Conservation (phyloP, 192 early-diverging fungal genomes). For the Coemansia sp. region DNA sequence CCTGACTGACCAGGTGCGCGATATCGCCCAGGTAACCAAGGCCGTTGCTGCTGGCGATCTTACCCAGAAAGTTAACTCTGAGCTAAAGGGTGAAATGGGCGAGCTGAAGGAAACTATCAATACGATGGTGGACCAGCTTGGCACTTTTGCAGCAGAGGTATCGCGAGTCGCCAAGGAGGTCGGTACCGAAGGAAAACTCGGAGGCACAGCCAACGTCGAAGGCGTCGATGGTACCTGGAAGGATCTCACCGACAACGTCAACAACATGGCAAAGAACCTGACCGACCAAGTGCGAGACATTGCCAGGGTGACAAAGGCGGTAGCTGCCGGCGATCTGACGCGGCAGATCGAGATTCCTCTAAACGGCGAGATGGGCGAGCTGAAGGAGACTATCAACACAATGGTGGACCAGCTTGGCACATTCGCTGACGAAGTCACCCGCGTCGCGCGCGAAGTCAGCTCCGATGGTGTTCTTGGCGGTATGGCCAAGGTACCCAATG, state of each 20-base stretch:
- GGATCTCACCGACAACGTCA: conserved; percentile 56
- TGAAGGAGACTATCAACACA: conserved; percentile 62
- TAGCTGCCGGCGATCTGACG: conserved; percentile 60
- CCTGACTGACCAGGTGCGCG: conserved; percentile 59
- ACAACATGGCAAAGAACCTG: conserved; percentile 59
- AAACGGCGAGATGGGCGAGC: conserved; percentile 62
- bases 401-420: conserved; percentile 61
- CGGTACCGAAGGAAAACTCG: conserved; percentile 64
- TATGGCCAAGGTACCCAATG: conserved; percentile 57
- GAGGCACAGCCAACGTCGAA: conserved; percentile 62
- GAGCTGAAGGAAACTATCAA: conserved; percentile 65
- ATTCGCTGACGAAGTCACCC: conserved; percentile 63
- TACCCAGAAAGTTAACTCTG: conserved; percentile 11
- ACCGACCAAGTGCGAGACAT: conserved; percentile 59
- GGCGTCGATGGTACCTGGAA: conserved; percentile 65
- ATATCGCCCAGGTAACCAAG: conserved; percentile 58
- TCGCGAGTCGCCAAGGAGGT: conserved; percentile 69
- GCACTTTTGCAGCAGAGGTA: conserved; percentile 57
- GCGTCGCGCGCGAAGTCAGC: conserved; percentile 62
- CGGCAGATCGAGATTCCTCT: conserved; percentile 56
- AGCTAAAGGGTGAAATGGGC: conserved; percentile 58
- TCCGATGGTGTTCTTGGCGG: conserved; percentile 64
- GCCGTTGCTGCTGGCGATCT: conserved; percentile 61
- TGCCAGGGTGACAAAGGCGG: conserved; percentile 57
- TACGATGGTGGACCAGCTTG: conserved; percentile 56